phyloP scores from a whole-genome alignment of 2,329 filamentous ascomycete genomes.

The Aspergillus luchuensis region DNA sequence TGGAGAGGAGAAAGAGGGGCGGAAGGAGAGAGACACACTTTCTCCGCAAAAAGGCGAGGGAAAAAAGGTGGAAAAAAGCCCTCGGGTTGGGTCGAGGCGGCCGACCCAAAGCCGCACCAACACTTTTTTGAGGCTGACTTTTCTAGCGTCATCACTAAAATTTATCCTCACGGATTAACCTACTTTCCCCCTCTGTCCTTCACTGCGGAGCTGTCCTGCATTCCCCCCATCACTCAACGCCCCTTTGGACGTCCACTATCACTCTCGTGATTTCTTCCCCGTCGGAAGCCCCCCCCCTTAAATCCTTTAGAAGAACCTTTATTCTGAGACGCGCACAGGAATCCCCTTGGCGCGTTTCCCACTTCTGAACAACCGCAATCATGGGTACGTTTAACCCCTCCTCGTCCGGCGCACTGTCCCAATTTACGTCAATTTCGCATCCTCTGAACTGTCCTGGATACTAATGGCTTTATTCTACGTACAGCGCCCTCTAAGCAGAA shows the following conservation, averaged over 20 bases:
- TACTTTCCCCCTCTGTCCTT: slow-evolving; percentile 33
- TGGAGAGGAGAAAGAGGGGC: background rate
- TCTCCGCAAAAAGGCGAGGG: slow-evolving; percentile 9
- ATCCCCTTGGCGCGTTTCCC: slow-evolving; percentile 42
- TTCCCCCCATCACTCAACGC: slow-evolving; percentile 19
- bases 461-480: slow-evolving; percentile 47
- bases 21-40: background rate
- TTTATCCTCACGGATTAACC: slow-evolving; percentile 44
- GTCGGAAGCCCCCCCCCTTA: slow-evolving; percentile 21
- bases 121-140: slow-evolving; percentile 40
- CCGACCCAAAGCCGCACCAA: slow-evolving; percentile 27
- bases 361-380: slow-evolving; percentile 55
- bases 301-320: slow-evolving; percentile 25
- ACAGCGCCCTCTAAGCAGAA: slow-evolving; percentile 91
- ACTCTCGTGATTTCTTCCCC: slow-evolving; percentile 24
- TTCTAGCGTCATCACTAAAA: slow-evolving; percentile 48
- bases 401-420: slow-evolving; percentile 11
- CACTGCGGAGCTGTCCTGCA: slow-evolving; percentile 30
- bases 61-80: slow-evolving; percentile 19
- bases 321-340: slow-evolving; percentile 44
- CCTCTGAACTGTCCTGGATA: slow-evolving; percentile 26
- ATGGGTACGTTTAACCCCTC: slow-evolving; percentile 52
- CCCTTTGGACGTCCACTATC: slow-evolving; percentile 19
- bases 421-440: slow-evolving; percentile 10
- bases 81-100: slow-evolving; percentile 27